A percentile compares a stretch with the other conserved stretches of the same genome.
These are phyloP conservation scores for Microbotryum intermedium DNA, from an alignment of 1,284 basidiomycete species.

Conservation along the genomic window DNA sequence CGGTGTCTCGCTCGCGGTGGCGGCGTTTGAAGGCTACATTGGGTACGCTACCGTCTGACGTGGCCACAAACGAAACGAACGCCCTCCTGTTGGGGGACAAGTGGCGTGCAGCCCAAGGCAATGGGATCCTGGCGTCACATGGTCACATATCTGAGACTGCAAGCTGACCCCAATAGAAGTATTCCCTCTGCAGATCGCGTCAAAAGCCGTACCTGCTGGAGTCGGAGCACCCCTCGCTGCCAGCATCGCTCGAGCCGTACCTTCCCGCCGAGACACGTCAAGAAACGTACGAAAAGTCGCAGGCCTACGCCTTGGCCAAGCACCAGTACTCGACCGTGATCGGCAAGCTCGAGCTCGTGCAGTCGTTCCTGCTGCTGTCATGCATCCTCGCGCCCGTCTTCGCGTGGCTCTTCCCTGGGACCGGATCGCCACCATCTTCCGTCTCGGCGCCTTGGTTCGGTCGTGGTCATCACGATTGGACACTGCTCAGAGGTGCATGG, in stretches of 20 bases:
- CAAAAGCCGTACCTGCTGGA: slow-evolving; percentile 20
- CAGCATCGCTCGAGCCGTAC: slow-evolving; percentile 25
- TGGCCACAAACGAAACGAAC: no score
- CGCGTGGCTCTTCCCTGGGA: slow-evolving; percentile 37
- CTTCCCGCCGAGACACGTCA: slow-evolving; percentile 16
- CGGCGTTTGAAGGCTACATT: slow-evolving; percentile 18
- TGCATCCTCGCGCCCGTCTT: slow-evolving; percentile 32
- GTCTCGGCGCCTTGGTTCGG: slow-evolving; percentile 13
- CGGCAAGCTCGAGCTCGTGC: slow-evolving; percentile 61
- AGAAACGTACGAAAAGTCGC: slow-evolving; percentile 54
- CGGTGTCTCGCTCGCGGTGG: background rate
- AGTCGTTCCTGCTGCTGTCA: slow-evolving; percentile 54
- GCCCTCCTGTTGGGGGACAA: background rate
- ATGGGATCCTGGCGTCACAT: no score
- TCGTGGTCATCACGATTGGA: slow-evolving; percentile 27
- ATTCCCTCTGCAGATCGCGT: slow-evolving; percentile 5
- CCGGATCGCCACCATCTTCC: no score
- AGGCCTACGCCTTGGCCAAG: slow-evolving; percentile 85
- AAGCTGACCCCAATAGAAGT: no score
- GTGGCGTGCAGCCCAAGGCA: background rate
- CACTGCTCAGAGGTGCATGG: slow-evolving; percentile 26
- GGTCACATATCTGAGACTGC: no score
- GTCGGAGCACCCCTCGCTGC: slow-evolving; percentile 15
- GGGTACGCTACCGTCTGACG: slow-evolving; percentile 2
- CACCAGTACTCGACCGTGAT: slow-evolving; percentile 71